Evolutionary conservation across 129 eudicot species (phyloP).

Genomic region (Calendula officinalis): DNA sequence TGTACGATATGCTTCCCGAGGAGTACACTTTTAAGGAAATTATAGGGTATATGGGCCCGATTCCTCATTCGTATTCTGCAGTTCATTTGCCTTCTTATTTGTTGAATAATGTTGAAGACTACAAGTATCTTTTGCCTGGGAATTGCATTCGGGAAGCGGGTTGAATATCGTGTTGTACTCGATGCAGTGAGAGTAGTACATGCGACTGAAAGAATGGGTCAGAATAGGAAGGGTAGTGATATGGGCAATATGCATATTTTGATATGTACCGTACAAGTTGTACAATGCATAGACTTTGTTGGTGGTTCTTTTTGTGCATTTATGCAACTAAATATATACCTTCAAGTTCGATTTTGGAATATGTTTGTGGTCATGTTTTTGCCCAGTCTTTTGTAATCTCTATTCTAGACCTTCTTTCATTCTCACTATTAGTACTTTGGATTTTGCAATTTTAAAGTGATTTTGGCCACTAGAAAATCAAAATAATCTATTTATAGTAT

Average conservation of each 20-base stretch:
- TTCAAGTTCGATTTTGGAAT: slow-evolving; percentile 20
- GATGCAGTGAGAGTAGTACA: slow-evolving; percentile 8
- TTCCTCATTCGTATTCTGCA: slow-evolving; percentile 47
- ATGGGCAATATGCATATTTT: slow-evolving; percentile 17
- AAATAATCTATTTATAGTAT: too few species aligned
- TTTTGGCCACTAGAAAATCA: too few species aligned
- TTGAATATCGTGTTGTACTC: slow-evolving; percentile 18
- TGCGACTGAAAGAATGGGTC: not conserved
- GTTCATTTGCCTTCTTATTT: slow-evolving; percentile 47
- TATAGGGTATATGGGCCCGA: slow-evolving; percentile 44
- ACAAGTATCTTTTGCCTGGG: slow-evolving; percentile 59
- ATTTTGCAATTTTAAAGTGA: too few species aligned
- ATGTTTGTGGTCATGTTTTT: slow-evolving; percentile 14
- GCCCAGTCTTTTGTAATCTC: slow-evolving; percentile 3
- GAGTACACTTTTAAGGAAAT: slow-evolving; percentile 51
- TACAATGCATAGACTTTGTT: slow-evolving; percentile 1
- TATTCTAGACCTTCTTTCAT: not conserved
- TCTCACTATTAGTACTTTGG: not conserved
- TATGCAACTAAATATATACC: slow-evolving; percentile 7
- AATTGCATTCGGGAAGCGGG: slow-evolving; percentile 45
- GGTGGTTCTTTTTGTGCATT: slow-evolving; percentile 6
- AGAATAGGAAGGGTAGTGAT: not conserved
- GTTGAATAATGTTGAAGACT: slow-evolving; percentile 41
- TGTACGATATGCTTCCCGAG: slow-evolving; percentile 67
- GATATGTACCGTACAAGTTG: slow-evolving; percentile 11